A percentile compares a stretch with the other conserved stretches of the same genome.
These are phyloP conservation scores for Oryza rufipogon DNA, from an alignment of 176 grass and related monocot species.

Conservation along the genomic window DNA sequence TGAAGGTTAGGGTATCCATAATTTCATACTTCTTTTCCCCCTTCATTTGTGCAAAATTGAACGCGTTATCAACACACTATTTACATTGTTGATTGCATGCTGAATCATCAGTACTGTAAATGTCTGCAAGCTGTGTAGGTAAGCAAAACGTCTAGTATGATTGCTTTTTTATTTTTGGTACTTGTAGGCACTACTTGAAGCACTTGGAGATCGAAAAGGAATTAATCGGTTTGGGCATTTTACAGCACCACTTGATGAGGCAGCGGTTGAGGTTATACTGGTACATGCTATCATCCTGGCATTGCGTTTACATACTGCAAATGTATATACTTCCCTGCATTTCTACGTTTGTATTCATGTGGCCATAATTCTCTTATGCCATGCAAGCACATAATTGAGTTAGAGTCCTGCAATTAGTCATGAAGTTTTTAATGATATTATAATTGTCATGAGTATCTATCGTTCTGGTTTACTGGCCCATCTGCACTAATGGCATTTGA, in stretches of 20 bases:
- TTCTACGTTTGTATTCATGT: slow-evolving; percentile 26
- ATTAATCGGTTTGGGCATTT: slow-evolving; percentile 94
- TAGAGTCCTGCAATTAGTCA: neutral
- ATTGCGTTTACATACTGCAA: slow-evolving; percentile 6
- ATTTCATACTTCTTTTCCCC: neutral
- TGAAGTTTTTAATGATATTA: neutral
- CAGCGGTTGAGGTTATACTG: slow-evolving; percentile 89
- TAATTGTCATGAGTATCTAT: neutral
- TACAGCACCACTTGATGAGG: slow-evolving; percentile 90
- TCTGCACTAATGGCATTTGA: neutral
- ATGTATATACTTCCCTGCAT: slow-evolving; percentile 20
- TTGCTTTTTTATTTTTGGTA: neutral
- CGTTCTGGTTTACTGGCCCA: neutral
- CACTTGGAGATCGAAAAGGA: slow-evolving; percentile 91
- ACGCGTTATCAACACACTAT: neutral
- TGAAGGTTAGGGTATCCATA: slow-evolving; percentile 8
- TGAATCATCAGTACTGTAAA: slow-evolving; percentile 16
- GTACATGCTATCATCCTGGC: slow-evolving; percentile 38
- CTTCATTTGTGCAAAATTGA: neutral
- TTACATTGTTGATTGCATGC: neutral
- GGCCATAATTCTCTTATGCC: neutral
- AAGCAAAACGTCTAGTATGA: neutral
- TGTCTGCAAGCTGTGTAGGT: slow-evolving; percentile 3
- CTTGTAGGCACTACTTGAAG: slow-evolving; percentile 86
- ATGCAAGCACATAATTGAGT: neutral